These are phyloP conservation scores for Heliocybe sulcata DNA, from an alignment of 1,284 basidiomycete species.

Conservation along the genomic window DNA sequence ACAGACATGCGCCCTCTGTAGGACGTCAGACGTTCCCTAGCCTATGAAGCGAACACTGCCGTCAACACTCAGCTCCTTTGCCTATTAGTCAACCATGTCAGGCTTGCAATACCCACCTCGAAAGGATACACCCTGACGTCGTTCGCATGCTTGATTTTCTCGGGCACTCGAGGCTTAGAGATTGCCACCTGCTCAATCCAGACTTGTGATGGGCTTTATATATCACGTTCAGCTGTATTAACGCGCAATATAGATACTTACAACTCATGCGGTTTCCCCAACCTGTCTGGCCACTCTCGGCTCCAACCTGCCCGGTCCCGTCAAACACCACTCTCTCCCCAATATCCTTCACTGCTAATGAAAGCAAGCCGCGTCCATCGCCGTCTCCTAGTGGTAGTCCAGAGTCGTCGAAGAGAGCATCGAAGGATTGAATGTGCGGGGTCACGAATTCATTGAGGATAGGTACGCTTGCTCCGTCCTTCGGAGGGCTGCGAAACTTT, in stretches of 20 bases:
- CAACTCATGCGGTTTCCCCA: slow-evolving; percentile 81
- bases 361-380: slow-evolving; percentile 76
- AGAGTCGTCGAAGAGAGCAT: slow-evolving; percentile 88
- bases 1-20: slow-evolving; percentile 92
- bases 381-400: slow-evolving; percentile 65
- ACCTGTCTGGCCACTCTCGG: slow-evolving; percentile 46
- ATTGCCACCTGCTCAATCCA: slow-evolving; percentile 88
- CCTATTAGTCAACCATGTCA: too few species aligned
- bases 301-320: slow-evolving; percentile 48
- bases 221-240: slow-evolving; percentile 8
- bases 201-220: slow-evolving; percentile 40
- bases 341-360: slow-evolving; percentile 78
- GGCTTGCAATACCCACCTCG: slow-evolving; percentile 50
- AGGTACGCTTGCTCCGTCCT: slow-evolving; percentile 63
- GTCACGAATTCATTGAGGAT: slow-evolving; percentile 91
- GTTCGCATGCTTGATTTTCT: slow-evolving; percentile 70
- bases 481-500: slow-evolving; percentile 74
- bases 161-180: slow-evolving; percentile 81
- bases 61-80: neutral
- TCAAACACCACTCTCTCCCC: slow-evolving; percentile 92
- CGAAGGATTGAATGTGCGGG: slow-evolving; percentile 96
- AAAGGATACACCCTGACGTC: slow-evolving; percentile 84
- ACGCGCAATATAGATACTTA: slow-evolving; percentile 34
- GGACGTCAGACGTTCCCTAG: slow-evolving; percentile 86
- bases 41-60: slow-evolving; percentile 34